Percentiles rank a stretch among this genome's conserved stretches.
These are phyloP conservation scores for Starmerella sirachaensis DNA, from an alignment of 805 yeast genomes.

Conservation along the genomic window DNA sequence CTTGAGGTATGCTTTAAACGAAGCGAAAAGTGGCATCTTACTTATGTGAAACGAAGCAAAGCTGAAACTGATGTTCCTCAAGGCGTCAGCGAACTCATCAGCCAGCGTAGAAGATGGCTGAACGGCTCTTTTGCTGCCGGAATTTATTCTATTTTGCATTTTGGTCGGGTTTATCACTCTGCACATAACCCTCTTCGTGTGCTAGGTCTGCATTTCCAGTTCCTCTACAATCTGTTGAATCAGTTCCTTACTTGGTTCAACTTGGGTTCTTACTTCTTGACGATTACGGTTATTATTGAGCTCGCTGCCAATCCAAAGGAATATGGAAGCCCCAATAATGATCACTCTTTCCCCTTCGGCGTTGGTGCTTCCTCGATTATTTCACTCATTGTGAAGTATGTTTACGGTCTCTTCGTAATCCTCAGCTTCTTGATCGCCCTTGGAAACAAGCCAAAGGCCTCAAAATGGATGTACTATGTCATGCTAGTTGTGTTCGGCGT, in stretches of 20 bases:
- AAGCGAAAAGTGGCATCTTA: constrained; percentile 46
- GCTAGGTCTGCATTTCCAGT: constrained; percentile 42
- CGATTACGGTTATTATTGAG: constrained; percentile 48
- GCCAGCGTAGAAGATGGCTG: constrained; percentile 58
- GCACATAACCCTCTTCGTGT: constrained; percentile 42
- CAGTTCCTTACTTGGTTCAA: constrained; percentile 53
- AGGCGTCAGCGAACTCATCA: constrained; percentile 46
- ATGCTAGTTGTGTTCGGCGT: constrained; percentile 47
- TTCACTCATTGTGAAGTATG: constrained; percentile 42
- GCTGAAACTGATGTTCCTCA: constrained; percentile 65
- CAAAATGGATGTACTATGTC: constrained; percentile 41
- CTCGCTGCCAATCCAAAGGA: constrained; percentile 32
- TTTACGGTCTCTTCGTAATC: constrained; percentile 45
- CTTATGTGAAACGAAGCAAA: constrained; percentile 49
- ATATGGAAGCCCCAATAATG: constrained; percentile 35
- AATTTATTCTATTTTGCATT: constrained; percentile 43
- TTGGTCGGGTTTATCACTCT: constrained; percentile 43
- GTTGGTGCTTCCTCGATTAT: constrained; percentile 30
- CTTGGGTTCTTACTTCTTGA: constrained; percentile 49
- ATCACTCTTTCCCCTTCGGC: constrained; percentile 31
- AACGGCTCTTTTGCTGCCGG: constrained; percentile 60
- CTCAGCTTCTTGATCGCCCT: constrained; percentile 51
- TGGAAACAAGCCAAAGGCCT: constrained; percentile 55
- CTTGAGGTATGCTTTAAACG: constrained; percentile 51
- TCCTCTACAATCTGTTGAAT: constrained; percentile 42